A percentile compares a stretch with the other conserved stretches of the same genome.
Evolutionary conservation across 2,329 filamentous ascomycete genomes (phyloP).

Genomic region (Cercospora nicotianae): DNA sequence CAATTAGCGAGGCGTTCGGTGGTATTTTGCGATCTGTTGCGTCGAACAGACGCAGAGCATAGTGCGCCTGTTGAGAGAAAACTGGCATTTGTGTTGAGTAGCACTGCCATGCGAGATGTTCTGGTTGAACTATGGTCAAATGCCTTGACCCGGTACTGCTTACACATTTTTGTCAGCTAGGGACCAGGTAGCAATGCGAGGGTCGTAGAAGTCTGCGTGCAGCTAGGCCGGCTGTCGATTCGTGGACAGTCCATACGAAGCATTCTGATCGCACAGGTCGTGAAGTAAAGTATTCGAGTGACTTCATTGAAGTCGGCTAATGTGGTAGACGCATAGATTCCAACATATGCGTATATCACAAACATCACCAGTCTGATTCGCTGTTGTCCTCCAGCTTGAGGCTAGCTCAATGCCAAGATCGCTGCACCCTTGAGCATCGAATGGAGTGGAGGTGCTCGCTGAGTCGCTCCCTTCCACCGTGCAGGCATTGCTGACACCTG

Average conservation of each 20-base stretch:
- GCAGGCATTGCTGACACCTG: background rate
- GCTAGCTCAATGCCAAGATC: background rate
- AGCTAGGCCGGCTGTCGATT: background rate
- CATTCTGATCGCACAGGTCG: background rate
- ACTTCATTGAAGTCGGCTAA: background rate
- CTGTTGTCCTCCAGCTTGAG: background rate
- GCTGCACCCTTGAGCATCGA: background rate
- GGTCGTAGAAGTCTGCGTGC: background rate
- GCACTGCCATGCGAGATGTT: background rate
- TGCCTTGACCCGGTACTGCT: background rate
- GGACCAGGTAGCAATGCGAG: background rate
- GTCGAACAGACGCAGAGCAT: too few relatives aligned
- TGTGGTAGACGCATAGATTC: background rate
- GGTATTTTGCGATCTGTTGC: background rate
- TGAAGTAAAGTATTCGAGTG: background rate
- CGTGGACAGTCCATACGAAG: background rate
- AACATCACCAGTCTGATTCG: background rate
- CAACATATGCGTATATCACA: background rate
- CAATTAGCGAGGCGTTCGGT: background rate
- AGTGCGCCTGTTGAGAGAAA: background rate
- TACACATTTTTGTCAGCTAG: background rate
- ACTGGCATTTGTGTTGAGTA: background rate
- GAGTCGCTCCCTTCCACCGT: background rate
- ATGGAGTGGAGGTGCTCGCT: background rate
- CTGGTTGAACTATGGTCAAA: background rate